Percentiles rank a stretch among this genome's conserved stretches.
Evolutionary conservation across 495 filamentous ascomycete species (phyloP).

Genomic region (Aspergillus nidulans): DNA sequence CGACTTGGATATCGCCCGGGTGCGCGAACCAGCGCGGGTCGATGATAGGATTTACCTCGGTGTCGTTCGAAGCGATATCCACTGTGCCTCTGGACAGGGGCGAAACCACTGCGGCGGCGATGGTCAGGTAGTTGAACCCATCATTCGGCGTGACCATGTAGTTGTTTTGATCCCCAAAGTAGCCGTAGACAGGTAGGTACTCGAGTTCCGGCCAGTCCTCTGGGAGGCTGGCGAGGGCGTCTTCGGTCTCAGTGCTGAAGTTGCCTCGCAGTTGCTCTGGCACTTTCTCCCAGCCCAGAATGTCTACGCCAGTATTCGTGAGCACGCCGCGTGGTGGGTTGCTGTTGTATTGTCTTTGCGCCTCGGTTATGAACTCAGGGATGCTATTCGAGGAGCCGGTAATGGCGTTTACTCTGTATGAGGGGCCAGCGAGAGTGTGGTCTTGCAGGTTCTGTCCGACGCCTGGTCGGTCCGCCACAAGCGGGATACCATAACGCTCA

Average conservation of each 20-base stretch:
- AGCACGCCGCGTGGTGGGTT: constrained; percentile 4
- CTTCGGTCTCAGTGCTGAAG: neutral
- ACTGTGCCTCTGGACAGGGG: constrained; percentile 52
- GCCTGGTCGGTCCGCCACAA: constrained; percentile 35
- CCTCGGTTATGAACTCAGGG: neutral
- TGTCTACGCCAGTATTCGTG: constrained; percentile 7
- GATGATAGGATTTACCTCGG: constrained; percentile 41
- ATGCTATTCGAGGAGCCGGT: neutral
- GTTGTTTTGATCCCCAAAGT: constrained; percentile 23
- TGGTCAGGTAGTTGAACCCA: constrained; percentile 39
- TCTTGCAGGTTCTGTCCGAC: constrained; percentile 43
- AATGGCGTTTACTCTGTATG: constrained; percentile 21
- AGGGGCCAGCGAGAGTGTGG: constrained; percentile 25
- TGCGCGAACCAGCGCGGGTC: constrained; percentile 44
- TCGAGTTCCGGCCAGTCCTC: constrained; percentile 56
- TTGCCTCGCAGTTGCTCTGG: constrained; percentile 22
- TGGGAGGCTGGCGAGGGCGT: constrained; percentile 24
- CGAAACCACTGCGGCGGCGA: constrained; percentile 34
- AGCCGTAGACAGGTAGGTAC: constrained; percentile 30
- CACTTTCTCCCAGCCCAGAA: constrained; percentile 42
- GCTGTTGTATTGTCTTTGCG: constrained; percentile 3
- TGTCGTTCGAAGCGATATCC: constrained; percentile 35
- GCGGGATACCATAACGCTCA: constrained; percentile 30
- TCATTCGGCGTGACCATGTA: constrained; percentile 20
- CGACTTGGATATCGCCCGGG: constrained; percentile 39